These are phyloP conservation scores for Populus ilicifolia DNA, from an alignment of 345 rosid genomes.

Conservation along the genomic window DNA sequence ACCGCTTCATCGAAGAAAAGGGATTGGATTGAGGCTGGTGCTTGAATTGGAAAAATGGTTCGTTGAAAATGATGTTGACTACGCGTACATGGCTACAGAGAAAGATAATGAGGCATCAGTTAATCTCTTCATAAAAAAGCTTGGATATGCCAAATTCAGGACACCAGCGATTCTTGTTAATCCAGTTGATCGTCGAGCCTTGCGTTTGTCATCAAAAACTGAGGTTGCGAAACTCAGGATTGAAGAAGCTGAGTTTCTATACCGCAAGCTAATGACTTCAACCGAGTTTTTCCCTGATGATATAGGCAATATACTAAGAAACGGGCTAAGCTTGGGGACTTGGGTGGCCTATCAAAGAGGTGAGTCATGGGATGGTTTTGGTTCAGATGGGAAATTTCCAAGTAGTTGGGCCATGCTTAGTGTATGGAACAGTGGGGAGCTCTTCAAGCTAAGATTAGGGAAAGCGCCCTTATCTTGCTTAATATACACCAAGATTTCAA, in stretches of 20 bases:
- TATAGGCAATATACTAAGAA: conserved; percentile 49
- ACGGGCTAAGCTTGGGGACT: conserved; percentile 72
- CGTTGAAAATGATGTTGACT: conserved; percentile 43
- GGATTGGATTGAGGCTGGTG: conserved; percentile 55
- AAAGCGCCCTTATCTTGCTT: conserved; percentile 55
- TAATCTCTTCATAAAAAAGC: conserved; percentile 46
- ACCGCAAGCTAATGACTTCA: conserved; percentile 44
- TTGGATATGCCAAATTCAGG: conserved; percentile 49
- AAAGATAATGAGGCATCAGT: conserved; percentile 66
- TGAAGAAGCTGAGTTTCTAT: conserved; percentile 52
- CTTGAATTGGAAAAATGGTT: conserved; percentile 72
- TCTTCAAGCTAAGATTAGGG: conserved; percentile 59
- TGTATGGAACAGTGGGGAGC: conserved; percentile 72
- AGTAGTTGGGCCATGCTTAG: conserved; percentile 75
- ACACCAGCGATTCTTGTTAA: conserved; percentile 64
- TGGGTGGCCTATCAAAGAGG: conserved; percentile 60
- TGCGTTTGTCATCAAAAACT: conserved; percentile 32
- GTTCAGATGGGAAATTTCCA: conserved; percentile 24
- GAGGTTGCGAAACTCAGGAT: conserved; percentile 42
- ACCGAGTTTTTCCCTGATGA: conserved; percentile 70
- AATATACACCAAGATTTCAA: conserved; percentile 46
- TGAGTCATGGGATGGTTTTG: conserved; percentile 19
- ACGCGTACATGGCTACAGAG: conserved; percentile 74
- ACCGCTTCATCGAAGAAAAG: conserved; percentile 53
- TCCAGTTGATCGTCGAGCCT: conserved; percentile 43